These are phyloP conservation scores for Plenodomus lindquistii DNA, from an alignment of 2,329 filamentous ascomycete species.

Conservation along the genomic window DNA sequence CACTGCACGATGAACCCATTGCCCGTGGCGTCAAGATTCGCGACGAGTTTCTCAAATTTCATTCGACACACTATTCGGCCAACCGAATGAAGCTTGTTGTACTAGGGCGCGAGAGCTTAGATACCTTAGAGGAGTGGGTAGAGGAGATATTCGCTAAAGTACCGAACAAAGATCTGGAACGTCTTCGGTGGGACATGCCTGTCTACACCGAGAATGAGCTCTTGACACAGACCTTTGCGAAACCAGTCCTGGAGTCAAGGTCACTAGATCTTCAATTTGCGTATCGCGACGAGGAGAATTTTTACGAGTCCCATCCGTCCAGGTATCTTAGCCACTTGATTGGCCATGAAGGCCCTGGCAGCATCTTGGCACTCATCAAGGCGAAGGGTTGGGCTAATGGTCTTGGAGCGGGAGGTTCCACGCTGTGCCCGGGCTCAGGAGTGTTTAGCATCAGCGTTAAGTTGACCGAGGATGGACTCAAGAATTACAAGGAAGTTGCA, in stretches of 20 bases:
- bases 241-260: conserved; percentile 86
- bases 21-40: conserved; percentile 80
- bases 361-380: conserved; percentile 88
- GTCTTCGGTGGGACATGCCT: conserved; percentile 68
- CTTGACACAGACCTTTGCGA: conserved; percentile 77
- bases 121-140: conserved; percentile 82
- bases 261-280: conserved; percentile 81
- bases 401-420: conserved; percentile 74
- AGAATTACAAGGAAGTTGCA: conserved; percentile 78
- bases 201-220: conserved; percentile 65
- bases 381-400: conserved; percentile 87
- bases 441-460: conserved; percentile 80
- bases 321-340: conserved; percentile 87
- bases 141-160: conserved; percentile 80
- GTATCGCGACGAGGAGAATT: conserved; percentile 79
- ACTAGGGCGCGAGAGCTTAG: conserved; percentile 77
- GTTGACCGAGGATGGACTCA: conserved; percentile 81
- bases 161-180: conserved; percentile 76
- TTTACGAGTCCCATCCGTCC: conserved; percentile 80
- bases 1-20: conserved; percentile 81
- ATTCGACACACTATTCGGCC: conserved; percentile 85
- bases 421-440: conserved; percentile 77
- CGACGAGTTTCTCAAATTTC: conserved; percentile 90
- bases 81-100: conserved; percentile 93
- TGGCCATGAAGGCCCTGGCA: conserved; percentile 90